Evolutionary conservation across 805 yeast species (phyloP).

Genomic region (Candida parachauliodes): DNA sequence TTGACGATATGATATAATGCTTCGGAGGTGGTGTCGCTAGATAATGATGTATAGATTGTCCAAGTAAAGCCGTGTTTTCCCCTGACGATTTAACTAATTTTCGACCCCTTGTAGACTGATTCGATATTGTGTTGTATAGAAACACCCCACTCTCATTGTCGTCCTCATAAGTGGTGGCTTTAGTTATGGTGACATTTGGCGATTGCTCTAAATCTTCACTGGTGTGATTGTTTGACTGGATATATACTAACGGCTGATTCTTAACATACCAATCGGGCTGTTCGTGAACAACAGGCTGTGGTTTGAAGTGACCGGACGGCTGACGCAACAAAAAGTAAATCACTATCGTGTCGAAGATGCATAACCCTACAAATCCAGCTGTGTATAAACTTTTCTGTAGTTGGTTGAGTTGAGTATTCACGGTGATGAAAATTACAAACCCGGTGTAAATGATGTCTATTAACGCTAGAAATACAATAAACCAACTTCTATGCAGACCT

Average conservation of each 20-base stretch:
- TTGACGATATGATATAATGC: constrained; percentile 14
- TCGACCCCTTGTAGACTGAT: constrained; percentile 9
- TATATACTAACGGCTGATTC: constrained; percentile 13
- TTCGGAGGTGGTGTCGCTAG: constrained; percentile 15
- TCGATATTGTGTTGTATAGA: background rate
- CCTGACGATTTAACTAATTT: constrained; percentile 5
- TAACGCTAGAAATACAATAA: too few species aligned
- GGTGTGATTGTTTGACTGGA: background rate
- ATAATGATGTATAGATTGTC: background rate
- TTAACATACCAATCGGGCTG: constrained; percentile 38
- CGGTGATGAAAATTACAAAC: too few species aligned
- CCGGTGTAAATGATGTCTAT: too few species aligned
- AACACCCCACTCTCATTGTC: background rate
- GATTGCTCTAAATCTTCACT: background rate
- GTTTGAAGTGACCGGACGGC: background rate
- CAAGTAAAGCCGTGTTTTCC: constrained; percentile 1
- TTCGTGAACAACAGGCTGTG: constrained; percentile 5
- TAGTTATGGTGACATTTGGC: background rate
- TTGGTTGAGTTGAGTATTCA: too few species aligned
- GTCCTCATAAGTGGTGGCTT: background rate
- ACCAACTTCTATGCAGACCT: too few species aligned
- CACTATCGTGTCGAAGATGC: background rate
- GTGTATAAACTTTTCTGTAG: background rate
- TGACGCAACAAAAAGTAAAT: background rate
- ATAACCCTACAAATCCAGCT: background rate